These are phyloP conservation scores for Aquanectria penicillioides DNA, from an alignment of 2,329 filamentous ascomycete species.

Conservation along the genomic window DNA sequence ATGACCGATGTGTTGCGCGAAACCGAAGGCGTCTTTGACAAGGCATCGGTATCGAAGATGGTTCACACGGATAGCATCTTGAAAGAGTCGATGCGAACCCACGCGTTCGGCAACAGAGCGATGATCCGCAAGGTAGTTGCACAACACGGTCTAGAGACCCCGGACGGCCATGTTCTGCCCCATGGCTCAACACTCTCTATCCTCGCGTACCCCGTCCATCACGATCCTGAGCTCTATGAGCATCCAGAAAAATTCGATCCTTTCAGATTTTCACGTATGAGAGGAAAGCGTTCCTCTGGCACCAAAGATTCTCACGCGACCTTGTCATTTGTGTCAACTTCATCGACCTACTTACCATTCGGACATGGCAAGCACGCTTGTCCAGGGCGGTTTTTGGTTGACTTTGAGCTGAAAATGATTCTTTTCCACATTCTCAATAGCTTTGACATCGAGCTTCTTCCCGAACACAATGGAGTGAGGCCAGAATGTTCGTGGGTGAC, in stretches of 20 bases:
- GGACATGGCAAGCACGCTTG: constrained; percentile 24
- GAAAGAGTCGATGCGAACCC: constrained; percentile 20
- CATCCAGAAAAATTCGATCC: constrained; percentile 19
- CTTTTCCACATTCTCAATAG: constrained; percentile 1
- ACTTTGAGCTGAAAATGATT: constrained; percentile 23
- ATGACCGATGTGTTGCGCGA: constrained; percentile 1
- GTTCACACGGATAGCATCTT: constrained; percentile 15
- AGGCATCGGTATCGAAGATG: constrained; percentile 15
- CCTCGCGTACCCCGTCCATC: constrained; percentile 14
- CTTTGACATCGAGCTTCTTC: constrained; percentile 13
- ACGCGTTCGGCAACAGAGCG: constrained; percentile 17
- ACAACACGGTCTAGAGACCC: constrained; percentile 2
- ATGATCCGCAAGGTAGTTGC: constrained; percentile 22
- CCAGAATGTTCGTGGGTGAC: constrained; percentile 18
- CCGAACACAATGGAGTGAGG: constrained; percentile 10
- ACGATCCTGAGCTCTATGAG: constrained; percentile 15
- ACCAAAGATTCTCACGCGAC: not conserved
- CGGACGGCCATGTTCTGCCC: constrained; percentile 18
- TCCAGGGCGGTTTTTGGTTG: constrained; percentile 21
- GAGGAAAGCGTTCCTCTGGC: not conserved
- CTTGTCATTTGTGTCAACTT: constrained; percentile 20
- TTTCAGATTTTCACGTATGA: constrained; percentile 9
- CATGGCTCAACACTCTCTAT: constrained; percentile 18
- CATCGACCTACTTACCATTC: constrained; percentile 16
- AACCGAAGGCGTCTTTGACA: constrained; percentile 7